Evolutionary conservation across 768 basidiomycete species (phyloP).

Genomic region (Suillus placidus): DNA sequence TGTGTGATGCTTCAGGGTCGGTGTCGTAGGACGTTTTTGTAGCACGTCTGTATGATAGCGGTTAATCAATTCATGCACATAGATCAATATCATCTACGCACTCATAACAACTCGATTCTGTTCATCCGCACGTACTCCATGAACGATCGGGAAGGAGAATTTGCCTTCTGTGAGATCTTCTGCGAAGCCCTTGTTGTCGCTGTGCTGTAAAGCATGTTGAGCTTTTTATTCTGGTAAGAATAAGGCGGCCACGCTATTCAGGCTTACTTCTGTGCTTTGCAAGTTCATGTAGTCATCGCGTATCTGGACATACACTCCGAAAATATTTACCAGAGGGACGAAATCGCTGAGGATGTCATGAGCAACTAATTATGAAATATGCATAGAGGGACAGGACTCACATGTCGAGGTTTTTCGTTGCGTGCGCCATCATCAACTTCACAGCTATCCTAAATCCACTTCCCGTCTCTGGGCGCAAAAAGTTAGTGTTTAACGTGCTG

Average conservation of each 20-base stretch:
- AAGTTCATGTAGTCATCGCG: slow-evolving; percentile 98
- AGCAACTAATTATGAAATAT: not conserved
- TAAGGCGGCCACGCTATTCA: not conserved
- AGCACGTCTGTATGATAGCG: slow-evolving; percentile 66
- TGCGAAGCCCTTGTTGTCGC: slow-evolving; percentile 64
- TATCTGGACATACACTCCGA: slow-evolving; percentile 95
- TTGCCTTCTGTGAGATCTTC: slow-evolving; percentile 83
- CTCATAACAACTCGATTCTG: slow-evolving; percentile 83
- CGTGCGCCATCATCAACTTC: slow-evolving; percentile 95
- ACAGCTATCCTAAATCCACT: slow-evolving; percentile 90
- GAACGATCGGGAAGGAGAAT: slow-evolving; percentile 79
- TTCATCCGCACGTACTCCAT: slow-evolving; percentile 76
- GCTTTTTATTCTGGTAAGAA: not conserved
- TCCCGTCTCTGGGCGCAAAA: slow-evolving; percentile 73
- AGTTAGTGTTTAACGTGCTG: slow-evolving; percentile 22
- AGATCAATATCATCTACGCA: slow-evolving; percentile 39
- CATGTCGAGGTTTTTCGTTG: slow-evolving; percentile 62
- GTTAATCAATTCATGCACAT: not conserved
- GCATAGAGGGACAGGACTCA: slow-evolving; percentile 33
- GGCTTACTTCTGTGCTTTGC: slow-evolving; percentile 75
- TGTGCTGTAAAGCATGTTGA: slow-evolving; percentile 46
- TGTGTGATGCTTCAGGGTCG: slow-evolving; percentile 79
- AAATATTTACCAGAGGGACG: slow-evolving; percentile 89
- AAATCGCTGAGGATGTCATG: slow-evolving; percentile 61
- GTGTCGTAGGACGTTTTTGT: slow-evolving; percentile 86